Base-by-base conservation (phyloP, 2,329 filamentous ascomycete species). In the Apiospora malaysiana region DNA sequence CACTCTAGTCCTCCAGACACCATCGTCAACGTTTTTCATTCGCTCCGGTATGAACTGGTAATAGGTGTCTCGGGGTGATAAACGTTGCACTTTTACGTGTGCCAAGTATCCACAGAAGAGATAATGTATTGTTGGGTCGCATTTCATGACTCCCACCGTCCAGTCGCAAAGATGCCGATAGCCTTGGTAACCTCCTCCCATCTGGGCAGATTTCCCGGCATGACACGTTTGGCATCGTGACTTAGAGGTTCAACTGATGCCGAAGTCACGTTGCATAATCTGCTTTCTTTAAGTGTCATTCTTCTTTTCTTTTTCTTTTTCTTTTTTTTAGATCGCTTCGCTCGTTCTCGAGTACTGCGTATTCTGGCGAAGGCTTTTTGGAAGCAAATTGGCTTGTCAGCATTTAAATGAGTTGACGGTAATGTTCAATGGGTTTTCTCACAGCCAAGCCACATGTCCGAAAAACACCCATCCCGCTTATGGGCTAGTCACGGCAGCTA, bases 281-380 rank as follows among this genome's bases (percentile, higher is more conserved):
- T n/a, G 10, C 32, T 18, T 6, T 63, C 32, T 12, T 21, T 9
- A 6, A 9, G 27, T 32, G 8, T 7, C 27, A 14, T 27, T 56
- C 16, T 32, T 6, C 4, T 6, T 0, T 0, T 23, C 6, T 51
- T 23, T 1, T 14, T 18, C 49, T 6, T 56, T 16, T 32, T 6
- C 4, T 6, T 0, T 0, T 23, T 4, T 51, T 23, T 1, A n/a
- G n/a, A n/a, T n/a, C n/a, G n/a, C n/a, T 14, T 18, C 49, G 6
- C 16, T 16, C 25, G 10, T n/a, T n/a, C 18, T 27, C 23, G 23
- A 10, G 49, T 14, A 56, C 23, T 25, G 51, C 4, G 14, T 10
- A 16, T 10, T 10, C 21, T 63, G 32, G 32, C 18, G 56, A 32
- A 18, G 27, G 16, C 21, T n/a, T 8, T 8, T n/a, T 12, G 18